Base-by-base conservation (phyloP, 2,329 filamentous ascomycete species). In the Hypoxylon sp. region DNA sequence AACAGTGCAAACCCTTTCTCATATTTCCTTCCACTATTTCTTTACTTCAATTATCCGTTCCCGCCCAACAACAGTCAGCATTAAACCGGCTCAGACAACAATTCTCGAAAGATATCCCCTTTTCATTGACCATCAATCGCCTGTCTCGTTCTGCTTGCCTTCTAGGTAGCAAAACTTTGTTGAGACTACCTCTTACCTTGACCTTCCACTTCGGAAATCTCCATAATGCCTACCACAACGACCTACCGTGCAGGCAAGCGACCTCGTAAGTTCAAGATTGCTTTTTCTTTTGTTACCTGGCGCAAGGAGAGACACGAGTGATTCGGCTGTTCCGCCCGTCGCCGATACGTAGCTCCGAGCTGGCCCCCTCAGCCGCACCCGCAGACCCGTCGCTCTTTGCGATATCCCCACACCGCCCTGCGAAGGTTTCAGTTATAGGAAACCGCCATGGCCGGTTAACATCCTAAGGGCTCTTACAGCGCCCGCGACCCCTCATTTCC, bases 181-280 rank as follows among this genome's bases (percentile, higher is more conserved):
- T 48, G 53, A 57, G 44, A 50, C 55, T 56, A 44, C 44, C 16
- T 36, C 46, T 20, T 58, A 57, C 30, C 48, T 50, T 18, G 2
- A 26, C 20, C 11, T 40, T 22, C 40, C 16, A 48, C 32, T 28
- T 30, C 26, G 20, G 20, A 48, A 50, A 55, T 26, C 20, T 24
- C 51, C 14, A 44, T 44, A 33, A 69, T 69, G 67, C 67, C 67
- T 69, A 33, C 64, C 0, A 55, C 61, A 18, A n/a, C 58, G 36
- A 69, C 71, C 48, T 70, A 68, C 49, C 74, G 72, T 24, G 69
- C 71, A 62, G 73, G 73, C 36, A 76, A 76, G 63, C 71, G 74
- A 58, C 73, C 71, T 61, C 71, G 74, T 76, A 74, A 72, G 74
- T 76, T 40, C 3, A 44, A 50, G 11, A 58, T 28, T 62, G 65